Conservation (phyloP, 495 filamentous ascomycete genomes). For the Tuber magnatum region DNA sequence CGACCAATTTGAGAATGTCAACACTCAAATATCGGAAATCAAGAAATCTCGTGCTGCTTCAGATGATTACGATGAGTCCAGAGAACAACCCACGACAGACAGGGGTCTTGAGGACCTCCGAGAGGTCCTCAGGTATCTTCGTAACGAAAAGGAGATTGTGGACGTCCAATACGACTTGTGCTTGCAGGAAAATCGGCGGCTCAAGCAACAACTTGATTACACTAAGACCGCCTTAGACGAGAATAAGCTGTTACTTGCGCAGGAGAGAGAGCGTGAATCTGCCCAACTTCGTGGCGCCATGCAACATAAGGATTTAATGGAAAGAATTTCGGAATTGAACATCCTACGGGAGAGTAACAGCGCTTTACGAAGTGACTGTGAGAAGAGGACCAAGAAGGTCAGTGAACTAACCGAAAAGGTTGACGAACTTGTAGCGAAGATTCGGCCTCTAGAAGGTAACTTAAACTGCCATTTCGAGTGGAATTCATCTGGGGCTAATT, state of each 20-base stretch:
- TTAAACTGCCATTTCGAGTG: background rate
- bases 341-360: constrained; percentile 87
- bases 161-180: constrained; percentile 89
- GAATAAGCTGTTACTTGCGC: constrained; percentile 71
- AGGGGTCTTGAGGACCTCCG: constrained; percentile 64
- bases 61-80: constrained; percentile 46
- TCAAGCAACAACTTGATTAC: constrained; percentile 85
- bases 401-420: constrained; percentile 65
- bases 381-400: constrained; percentile 66
- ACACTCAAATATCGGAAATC: constrained; percentile 64
- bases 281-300: constrained; percentile 62
- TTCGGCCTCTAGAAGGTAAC: constrained; percentile 72
- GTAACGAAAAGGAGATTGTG: constrained; percentile 95
- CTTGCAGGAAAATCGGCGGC: constrained; percentile 71
- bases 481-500: constrained; percentile 13
- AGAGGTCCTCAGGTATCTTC: constrained; percentile 79
- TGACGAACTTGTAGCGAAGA: constrained; percentile 62
- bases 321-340: constrained; percentile 90
- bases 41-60: constrained; percentile 60
- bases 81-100: constrained; percentile 42
- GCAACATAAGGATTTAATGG: constrained; percentile 79
- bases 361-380: constrained; percentile 75
- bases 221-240: constrained; percentile 80
- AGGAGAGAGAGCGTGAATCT: constrained; percentile 71
- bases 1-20: constrained; percentile 76